Percentiles rank a stretch among this genome's conserved stretches.
Evolutionary conservation across 768 basidiomycete species (phyloP).

Genomic region (Calocera cornea): DNA sequence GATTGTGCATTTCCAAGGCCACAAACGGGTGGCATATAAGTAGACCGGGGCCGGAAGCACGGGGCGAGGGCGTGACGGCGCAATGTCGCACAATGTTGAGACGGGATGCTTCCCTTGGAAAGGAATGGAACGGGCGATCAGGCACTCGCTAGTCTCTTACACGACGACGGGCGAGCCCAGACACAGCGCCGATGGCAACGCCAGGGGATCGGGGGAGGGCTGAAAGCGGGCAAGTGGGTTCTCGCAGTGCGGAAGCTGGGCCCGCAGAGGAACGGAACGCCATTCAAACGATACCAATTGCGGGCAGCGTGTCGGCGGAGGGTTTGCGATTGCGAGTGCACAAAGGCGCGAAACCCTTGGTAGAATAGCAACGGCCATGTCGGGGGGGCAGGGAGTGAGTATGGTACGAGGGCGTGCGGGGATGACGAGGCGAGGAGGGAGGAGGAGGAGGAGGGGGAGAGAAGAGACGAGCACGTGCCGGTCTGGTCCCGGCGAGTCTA

Average conservation of each 20-base stretch:
- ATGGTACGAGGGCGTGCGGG: constrained; percentile 1
- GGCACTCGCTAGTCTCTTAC: neutral
- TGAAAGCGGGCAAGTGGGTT: neutral
- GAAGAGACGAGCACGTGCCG: neutral
- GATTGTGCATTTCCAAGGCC: neutral
- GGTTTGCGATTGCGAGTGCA: neutral
- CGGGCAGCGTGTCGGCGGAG: neutral
- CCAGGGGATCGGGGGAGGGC: neutral
- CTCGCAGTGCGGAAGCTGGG: neutral
- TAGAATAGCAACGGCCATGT: neutral
- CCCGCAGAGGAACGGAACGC: neutral
- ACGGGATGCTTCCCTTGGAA: neutral
- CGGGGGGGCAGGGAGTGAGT: neutral
- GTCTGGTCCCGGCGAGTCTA: neutral
- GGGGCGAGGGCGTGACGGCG: no score
- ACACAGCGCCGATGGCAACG: neutral
- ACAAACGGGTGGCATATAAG: neutral
- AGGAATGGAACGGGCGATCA: neutral
- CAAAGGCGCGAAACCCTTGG: neutral
- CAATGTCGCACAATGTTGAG: neutral
- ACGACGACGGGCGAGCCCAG: neutral
- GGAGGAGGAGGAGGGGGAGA: no score
- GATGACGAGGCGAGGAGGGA: neutral
- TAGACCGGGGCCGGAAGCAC: neutral
- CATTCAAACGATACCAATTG: neutral